Evolutionary conservation across 345 rosid species (phyloP), one percentile per base, ranked within the genome.

Genomic region (Linum tenue): DNA sequence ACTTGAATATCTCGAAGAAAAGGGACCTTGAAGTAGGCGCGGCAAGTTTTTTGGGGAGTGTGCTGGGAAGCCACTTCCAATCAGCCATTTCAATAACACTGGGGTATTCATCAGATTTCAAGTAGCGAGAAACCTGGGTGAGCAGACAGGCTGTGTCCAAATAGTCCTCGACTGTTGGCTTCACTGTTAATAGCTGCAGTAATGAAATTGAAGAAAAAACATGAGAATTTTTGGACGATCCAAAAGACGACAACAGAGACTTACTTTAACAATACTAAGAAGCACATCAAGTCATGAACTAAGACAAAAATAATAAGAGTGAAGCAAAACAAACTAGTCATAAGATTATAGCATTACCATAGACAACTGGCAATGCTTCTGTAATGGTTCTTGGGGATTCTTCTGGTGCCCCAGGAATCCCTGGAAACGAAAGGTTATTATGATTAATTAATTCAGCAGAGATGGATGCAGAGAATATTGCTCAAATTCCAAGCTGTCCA

Each of bases 391-490:
- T 84, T 81, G 90, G 59, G 91, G 83, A 59, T 89, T 89, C 77
- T 85, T 92, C 71, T 92, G 98, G 78, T 82, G 88, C 83, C 90
- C 98, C 79, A 90, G 61, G 69, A 92, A 72, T 37, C 97, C 79
- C 98, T 92, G 71, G 56, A 72, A 63, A 56, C 39, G 31, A 22
- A 75, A 53, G 64, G 36, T 66, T 22, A 61, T 63, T 22, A 40
- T 39, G 62, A 43, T 56, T 42, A 35, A 15, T 43, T 5, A 38
- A 4, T 63, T 64, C 51, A 70, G 58, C 22, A 66, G 15, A 16
- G 48, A 62, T 50, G 62, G 36, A 59, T 43, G 70, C 14, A 38
- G 10, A 8, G 7, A 37, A n/a, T 7, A 42, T 15, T 14, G 5
- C 7, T 5, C 10, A 6, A 37, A 59, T 60, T 58, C 60, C 5